Conservation (phyloP, 805 yeast species). For the Cyberlindnera euphorbiae region DNA sequence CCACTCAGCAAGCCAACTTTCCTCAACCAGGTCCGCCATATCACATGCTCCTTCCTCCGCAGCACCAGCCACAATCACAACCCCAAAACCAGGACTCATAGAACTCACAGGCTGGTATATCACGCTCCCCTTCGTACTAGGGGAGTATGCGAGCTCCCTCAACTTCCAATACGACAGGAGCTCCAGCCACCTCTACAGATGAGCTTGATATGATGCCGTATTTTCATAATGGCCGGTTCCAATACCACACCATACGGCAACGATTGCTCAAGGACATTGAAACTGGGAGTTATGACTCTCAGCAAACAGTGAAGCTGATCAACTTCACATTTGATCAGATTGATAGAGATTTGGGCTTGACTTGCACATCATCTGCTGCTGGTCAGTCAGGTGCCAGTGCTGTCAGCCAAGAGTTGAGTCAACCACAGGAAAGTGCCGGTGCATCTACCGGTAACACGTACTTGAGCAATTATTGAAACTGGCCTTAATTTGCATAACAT, state of each 20-base stretch:
- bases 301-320: slow-evolving; percentile 12
- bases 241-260: slow-evolving; percentile 17
- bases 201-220: slow-evolving; percentile 12
- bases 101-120: too few species aligned
- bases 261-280: slow-evolving; percentile 18
- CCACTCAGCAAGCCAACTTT: too few species aligned
- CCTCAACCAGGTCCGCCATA: too few species aligned
- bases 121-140: too few species aligned
- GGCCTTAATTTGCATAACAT: too few species aligned
- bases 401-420: background rate
- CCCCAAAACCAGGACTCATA: too few species aligned
- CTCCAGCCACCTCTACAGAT: background rate
- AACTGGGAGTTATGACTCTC: slow-evolving; percentile 9
- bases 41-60: background rate
- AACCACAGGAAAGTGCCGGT: too few species aligned
- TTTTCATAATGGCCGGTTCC: slow-evolving; percentile 21
- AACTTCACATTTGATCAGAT: slow-evolving; percentile 19
- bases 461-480: too few species aligned
- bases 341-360: slow-evolving; percentile 17
- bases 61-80: background rate
- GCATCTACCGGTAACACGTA: too few species aligned
- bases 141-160: background rate
- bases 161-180: background rate
- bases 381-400: background rate
- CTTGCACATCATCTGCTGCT: background rate